These are phyloP conservation scores for Trichophyton rubrum DNA, from an alignment of 2,329 filamentous ascomycete species.

Conservation along the genomic window DNA sequence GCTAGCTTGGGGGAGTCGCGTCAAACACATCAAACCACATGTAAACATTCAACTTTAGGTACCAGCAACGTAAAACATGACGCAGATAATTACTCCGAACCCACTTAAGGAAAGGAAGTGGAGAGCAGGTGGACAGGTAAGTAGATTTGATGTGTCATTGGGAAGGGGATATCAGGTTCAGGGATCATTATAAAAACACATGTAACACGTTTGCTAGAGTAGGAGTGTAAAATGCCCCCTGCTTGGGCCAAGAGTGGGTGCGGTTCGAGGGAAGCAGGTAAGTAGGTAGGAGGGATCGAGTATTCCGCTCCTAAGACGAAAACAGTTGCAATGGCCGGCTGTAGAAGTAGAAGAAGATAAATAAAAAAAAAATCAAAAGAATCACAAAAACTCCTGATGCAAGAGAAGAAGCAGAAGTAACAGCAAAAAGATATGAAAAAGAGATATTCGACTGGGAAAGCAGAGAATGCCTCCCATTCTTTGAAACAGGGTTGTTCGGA, in stretches of 20 bases:
- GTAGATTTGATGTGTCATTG: neutral
- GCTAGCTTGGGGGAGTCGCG: neutral
- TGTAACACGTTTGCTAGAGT: neutral
- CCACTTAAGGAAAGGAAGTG: neutral
- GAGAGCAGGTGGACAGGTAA: too few species aligned
- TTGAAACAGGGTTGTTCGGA: neutral
- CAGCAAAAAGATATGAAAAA: neutral
- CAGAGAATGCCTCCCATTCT: neutral
- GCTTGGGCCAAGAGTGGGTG: neutral
- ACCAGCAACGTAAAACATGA: neutral
- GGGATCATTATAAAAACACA: conserved; percentile 4
- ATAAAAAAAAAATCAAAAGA: neutral
- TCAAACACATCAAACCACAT: conserved; percentile 1
- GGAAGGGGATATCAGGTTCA: neutral
- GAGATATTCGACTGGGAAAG: neutral
- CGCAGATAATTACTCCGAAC: conserved; percentile 2
- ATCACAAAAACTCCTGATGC: neutral
- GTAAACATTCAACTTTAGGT: neutral
- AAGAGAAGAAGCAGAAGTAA: neutral
- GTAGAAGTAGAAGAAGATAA: neutral
- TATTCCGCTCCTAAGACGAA: neutral
- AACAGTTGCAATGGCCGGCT: neutral
- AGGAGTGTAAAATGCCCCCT: neutral
- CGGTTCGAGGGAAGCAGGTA: neutral
- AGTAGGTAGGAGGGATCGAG: neutral